Percentiles rank a stretch among this genome's conserved stretches.
Evolutionary conservation across 2,329 filamentous ascomycete species (phyloP).

Genomic region (Penicillium crustosum): DNA sequence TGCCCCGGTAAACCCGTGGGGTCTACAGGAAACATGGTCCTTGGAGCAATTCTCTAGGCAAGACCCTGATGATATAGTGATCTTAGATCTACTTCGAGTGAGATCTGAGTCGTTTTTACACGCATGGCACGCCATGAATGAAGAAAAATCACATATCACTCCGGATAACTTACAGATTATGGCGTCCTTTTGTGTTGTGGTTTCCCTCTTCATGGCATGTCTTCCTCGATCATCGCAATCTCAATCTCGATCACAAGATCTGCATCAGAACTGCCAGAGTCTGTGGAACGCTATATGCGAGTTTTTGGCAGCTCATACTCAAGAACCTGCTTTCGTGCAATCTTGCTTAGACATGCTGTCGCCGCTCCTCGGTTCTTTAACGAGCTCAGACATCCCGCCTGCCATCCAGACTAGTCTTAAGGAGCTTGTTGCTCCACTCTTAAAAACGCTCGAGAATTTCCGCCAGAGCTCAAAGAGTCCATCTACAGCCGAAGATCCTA

Average conservation of each 20-base stretch:
- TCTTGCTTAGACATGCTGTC: conserved; percentile 36
- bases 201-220: conserved; percentile 38
- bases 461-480: conserved; percentile 24
- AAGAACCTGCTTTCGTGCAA: conserved; percentile 31
- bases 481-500: conserved; percentile 30
- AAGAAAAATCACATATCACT: conserved; percentile 48
- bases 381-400: conserved; percentile 17
- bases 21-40: conserved; percentile 18
- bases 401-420: conserved; percentile 27
- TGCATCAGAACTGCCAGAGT: conserved; percentile 29
- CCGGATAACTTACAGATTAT: conserved; percentile 52
- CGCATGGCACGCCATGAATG: conserved; percentile 44
- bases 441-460: conserved; percentile 33
- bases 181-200: conserved; percentile 50
- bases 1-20: conserved; percentile 28
- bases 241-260: conserved; percentile 31
- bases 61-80: conserved; percentile 36
- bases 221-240: conserved; percentile 28
- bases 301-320: conserved; percentile 30
- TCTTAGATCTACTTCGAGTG: conserved; percentile 48
- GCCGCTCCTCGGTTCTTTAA: conserved; percentile 32
- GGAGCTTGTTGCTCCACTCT: conserved; percentile 30
- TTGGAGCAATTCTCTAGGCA: conserved; percentile 30
- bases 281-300: conserved; percentile 40
- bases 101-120: conserved; percentile 49